Evolutionary conservation across 305 asterid genomes (phyloP), one percentile per base, ranked within the genome.

Genomic region (Solanum hybrid): DNA sequence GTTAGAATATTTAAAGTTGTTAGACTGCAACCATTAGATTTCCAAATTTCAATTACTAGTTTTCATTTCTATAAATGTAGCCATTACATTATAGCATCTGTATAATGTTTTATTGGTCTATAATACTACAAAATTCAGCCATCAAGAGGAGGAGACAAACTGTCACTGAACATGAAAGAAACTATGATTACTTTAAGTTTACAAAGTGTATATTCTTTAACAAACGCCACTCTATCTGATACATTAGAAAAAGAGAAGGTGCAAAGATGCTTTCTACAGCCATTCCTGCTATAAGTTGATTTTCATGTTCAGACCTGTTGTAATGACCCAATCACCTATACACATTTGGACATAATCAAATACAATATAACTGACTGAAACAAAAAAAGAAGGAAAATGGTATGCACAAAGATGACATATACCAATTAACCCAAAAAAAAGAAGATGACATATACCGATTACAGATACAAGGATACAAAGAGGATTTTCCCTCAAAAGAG

Each of bases 391-490:
- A 42, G 29, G 87, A 78, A 69, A 40, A 80, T 75, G 89, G 45
- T 91, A 95, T 94, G 91, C 93, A 95, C 72, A 64, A 64, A 64
- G 72, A 8, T 64, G 72, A 64, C 97, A 91, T 45, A 90, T 89
- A 89, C 86, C 90, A 89, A 13, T 72, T 72, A 27, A 27, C 78
- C 78, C 32, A 1, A 24, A 69, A 69, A 69, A 24, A 69, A 5
- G 93, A 56, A 71, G 89, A 92, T n/a, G 90, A 72, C 90, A 91
- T 88, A 89, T 88, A 88, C 82, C 90, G 87, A 86, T 87, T 42
- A 36, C 88, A 92, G 91, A 92, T 89, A 88, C 88, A 88, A 85
- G 24, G 51, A 32, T 89, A 88, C 88, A 88, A 85, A 27, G 51
- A 27, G 71, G 85, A 45, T 45, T 17, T 45, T 45, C 72, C 72